Evolutionary conservation across 2,329 filamentous ascomycete genomes (phyloP).

Genomic region (Stagonosporopsis cucurbitacearum): DNA sequence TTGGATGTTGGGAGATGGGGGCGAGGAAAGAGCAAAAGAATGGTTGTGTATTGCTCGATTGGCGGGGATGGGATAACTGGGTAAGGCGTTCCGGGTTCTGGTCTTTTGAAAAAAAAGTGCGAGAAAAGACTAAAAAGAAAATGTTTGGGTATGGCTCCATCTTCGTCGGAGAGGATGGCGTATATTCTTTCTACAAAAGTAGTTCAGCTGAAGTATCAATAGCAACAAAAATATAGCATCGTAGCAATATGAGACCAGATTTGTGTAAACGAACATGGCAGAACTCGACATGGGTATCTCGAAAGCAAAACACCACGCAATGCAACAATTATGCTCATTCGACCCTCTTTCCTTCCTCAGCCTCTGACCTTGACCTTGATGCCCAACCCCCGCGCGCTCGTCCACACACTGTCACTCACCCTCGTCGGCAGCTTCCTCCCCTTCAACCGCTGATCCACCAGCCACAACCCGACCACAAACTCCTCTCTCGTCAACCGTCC

Average conservation of each 20-base stretch:
- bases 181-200: background rate
- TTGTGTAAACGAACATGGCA: background rate
- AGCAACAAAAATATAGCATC: background rate
- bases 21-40: background rate
- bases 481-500: slow-evolving; percentile 70
- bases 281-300: slow-evolving; percentile 38
- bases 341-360: slow-evolving; percentile 2
- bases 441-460: slow-evolving; percentile 80
- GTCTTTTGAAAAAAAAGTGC: background rate
- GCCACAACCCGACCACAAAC: slow-evolving; percentile 84
- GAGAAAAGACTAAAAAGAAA: background rate
- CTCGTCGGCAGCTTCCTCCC: slow-evolving; percentile 77
- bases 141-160: background rate
- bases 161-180: background rate
- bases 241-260: background rate
- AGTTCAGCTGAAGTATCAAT: background rate
- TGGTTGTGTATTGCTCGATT: background rate
- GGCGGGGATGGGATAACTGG: no score
- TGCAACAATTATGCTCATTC: background rate
- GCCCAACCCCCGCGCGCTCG: slow-evolving; percentile 63
- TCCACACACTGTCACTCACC: slow-evolving; percentile 78
- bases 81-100: no score
- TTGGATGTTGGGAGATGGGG: background rate
- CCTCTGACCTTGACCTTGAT: slow-evolving; percentile 44
- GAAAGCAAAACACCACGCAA: slow-evolving; percentile 23